Evolutionary conservation across 179 eudicot genomes (phyloP), one percentile per base, ranked within the genome.

Genomic region (Spergularia azorica): DNA sequence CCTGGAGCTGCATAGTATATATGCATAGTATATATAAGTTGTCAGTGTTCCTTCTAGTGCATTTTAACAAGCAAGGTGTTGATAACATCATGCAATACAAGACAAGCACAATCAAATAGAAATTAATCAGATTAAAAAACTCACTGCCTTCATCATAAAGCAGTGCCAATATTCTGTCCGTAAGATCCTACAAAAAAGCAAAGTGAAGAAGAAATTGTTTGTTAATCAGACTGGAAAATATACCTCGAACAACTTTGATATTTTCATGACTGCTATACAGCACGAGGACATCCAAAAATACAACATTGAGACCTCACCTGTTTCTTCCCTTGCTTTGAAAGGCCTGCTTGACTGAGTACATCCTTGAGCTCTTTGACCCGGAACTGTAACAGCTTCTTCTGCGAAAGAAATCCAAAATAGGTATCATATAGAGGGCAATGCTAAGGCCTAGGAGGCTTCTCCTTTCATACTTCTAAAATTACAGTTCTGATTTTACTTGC

Each of bases 341-440:
- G 91, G 50, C 98, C 97, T 39, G 93, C 87, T 63, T 85, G 89
- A 66, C 90, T 89, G 18, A 95, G 93, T 57, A 95, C 90, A 80
- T 91, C 99, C 87, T 95, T 95, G 61, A 95, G 97, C 88, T 95
- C 99, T 83, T 93, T 95, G 77, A 95, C 81, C 70, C 99, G 93
- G 69, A 95, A 93, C 81, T 90, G 88, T 66, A 85, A 81, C 86
- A 95, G 79, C 80, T 95, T 93, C 38, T 83, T 87, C 99, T 95
- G 79, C 78, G 84, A 66, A 59, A 46, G 74, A 60, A 59, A 18
- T 46, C 51, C n/a, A 63, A 59, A 57, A 39, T 26, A 16, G 61
- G 72, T 59, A 70, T 63, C 41, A 70, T 6, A 7, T 11, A 20
- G 5, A 17, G 71, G 48, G 67, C 38, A 77, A 77, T 18, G 20